A percentile compares a stretch with the other conserved stretches of the same genome.
Conservation (phyloP, 2,329 filamentous ascomycete genomes). For the Plenodomus tracheiphilus region DNA sequence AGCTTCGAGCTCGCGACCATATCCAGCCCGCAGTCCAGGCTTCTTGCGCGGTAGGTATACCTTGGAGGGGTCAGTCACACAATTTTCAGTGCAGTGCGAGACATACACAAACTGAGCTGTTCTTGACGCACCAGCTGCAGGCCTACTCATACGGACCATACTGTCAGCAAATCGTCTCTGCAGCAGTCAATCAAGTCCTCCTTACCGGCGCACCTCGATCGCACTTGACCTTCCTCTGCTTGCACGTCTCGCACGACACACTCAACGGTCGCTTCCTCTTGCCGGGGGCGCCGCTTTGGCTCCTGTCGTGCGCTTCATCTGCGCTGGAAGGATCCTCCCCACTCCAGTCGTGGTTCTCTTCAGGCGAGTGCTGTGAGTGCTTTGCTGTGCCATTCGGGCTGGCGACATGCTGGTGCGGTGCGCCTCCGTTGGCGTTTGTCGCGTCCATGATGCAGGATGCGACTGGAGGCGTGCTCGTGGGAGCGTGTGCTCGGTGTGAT, state of each 20-base stretch:
- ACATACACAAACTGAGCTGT: conserved; percentile 62
- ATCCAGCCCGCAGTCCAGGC: conserved; percentile 64
- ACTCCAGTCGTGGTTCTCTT: conserved; percentile 42
- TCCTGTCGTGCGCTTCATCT: conserved; percentile 43
- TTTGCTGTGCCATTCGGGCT: conserved; percentile 38
- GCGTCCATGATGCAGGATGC: conserved; percentile 35
- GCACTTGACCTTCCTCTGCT: conserved; percentile 73
- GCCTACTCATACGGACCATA: not conserved
- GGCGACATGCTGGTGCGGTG: conserved; percentile 29
- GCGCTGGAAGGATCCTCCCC: conserved; percentile 45
- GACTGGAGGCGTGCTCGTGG: conserved; percentile 22
- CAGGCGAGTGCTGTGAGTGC: conserved; percentile 40
- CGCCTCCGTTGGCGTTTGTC: conserved; percentile 8
- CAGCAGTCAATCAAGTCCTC: not conserved
- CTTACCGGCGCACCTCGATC: conserved; percentile 54
- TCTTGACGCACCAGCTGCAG: conserved; percentile 73
- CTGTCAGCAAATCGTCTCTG: not conserved
- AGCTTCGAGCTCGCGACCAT: conserved; percentile 65
- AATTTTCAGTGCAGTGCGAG: conserved; percentile 1
- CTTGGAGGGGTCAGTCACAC: conserved; percentile 13
- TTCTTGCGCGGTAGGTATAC: conserved; percentile 72
- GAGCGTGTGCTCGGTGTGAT: conserved; percentile 21
- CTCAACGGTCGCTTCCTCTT: conserved; percentile 58
- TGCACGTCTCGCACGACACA: conserved; percentile 72
- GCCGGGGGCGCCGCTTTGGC: conserved; percentile 37